phyloP scores from a whole-genome alignment of 2,329 filamentous ascomycete species.

The Fusarium sp. region DNA sequence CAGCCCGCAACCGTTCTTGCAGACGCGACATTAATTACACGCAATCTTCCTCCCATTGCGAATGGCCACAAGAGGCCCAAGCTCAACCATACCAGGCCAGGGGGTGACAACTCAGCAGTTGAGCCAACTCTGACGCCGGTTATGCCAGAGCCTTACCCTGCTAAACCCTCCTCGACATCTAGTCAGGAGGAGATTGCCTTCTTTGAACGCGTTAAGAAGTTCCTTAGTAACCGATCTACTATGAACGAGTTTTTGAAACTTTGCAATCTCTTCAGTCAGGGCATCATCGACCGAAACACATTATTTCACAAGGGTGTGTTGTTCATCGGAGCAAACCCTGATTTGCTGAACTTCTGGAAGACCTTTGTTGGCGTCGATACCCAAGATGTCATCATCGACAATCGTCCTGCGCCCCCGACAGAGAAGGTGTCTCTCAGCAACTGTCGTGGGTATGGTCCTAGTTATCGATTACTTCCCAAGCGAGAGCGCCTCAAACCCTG shows the following conservation, averaged over 20 bases:
- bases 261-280: constrained; percentile 93
- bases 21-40: constrained; percentile 53
- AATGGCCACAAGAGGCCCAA: constrained; percentile 73
- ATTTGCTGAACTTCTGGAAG: constrained; percentile 91
- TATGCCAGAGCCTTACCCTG: constrained; percentile 86
- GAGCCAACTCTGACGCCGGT: constrained; percentile 90
- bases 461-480: constrained; percentile 91
- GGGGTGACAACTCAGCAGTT: constrained; percentile 68
- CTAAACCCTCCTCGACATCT: constrained; percentile 76
- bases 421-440: constrained; percentile 93
- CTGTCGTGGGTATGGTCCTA: constrained; percentile 93
- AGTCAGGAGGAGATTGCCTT: constrained; percentile 88
- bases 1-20: constrained; percentile 56
- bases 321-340: constrained; percentile 88
- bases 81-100: constrained; percentile 73
- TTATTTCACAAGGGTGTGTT: constrained; percentile 83
- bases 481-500: constrained; percentile 90
- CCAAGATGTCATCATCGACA: constrained; percentile 81
- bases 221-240: constrained; percentile 87
- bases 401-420: constrained; percentile 76
- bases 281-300: constrained; percentile 86
- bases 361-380: constrained; percentile 81
- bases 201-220: constrained; percentile 97
- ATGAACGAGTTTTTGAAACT: constrained; percentile 98
- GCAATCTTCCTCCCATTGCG: constrained; percentile 45